phyloP scores from a whole-genome alignment of 495 filamentous ascomycete genomes.

The Chaetomium cochliodes region DNA sequence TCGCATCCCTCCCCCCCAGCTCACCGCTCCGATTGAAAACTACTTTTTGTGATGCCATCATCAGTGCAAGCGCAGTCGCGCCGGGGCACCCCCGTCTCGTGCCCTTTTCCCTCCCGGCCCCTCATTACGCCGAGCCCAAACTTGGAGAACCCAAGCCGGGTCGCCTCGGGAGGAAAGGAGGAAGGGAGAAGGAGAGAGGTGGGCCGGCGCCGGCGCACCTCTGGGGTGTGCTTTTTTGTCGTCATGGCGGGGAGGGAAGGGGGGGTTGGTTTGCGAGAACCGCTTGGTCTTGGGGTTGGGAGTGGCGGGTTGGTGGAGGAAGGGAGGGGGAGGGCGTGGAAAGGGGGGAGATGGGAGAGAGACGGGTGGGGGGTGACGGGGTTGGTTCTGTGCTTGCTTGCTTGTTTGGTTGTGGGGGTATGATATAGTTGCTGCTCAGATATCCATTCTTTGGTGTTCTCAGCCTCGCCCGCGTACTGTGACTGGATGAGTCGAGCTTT shows the following conservation, averaged over 20 bases:
- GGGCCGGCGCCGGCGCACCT: conserved; percentile 24
- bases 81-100: neutral
- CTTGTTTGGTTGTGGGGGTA: neutral
- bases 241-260: conserved; percentile 28
- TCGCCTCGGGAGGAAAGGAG: too few relatives aligned
- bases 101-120: neutral
- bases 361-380: neutral
- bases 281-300: neutral
- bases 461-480: conserved; percentile 27
- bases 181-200: neutral
- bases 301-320: neutral
- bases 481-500: conserved; percentile 22
- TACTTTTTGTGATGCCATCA: conserved; percentile 42
- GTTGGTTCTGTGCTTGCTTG: conserved; percentile 3
- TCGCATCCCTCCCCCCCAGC: neutral
- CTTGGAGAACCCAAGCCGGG: neutral
- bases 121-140: too few relatives aligned
- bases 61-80: conserved; percentile 34
- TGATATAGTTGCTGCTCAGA: conserved; percentile 38
- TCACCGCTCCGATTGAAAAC: conserved; percentile 60
- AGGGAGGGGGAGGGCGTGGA: neutral
- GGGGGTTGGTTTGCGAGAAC: neutral
- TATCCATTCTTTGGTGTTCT: conserved; percentile 45
- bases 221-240: conserved; percentile 12
- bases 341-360: neutral